phyloP scores from a whole-genome alignment of 2,329 filamentous ascomycete genomes.

The Dactylellina drechsleri region DNA sequence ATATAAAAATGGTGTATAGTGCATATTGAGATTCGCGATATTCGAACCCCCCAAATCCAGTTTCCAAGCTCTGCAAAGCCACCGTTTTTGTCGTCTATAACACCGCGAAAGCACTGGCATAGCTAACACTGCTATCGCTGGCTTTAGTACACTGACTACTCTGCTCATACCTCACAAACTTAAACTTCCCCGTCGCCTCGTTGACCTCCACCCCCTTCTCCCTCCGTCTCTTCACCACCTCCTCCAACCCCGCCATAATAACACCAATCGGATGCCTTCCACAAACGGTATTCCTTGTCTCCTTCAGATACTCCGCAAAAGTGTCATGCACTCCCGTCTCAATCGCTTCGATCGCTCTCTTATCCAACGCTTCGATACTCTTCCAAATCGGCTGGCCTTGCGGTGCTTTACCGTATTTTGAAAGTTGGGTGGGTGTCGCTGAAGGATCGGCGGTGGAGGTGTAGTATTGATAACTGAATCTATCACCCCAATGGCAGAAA shows the following conservation, averaged over 20 bases:
- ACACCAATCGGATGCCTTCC: constrained; percentile 95
- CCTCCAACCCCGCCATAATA: constrained; percentile 86
- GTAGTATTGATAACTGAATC: constrained; percentile 87
- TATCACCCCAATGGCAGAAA: constrained; percentile 93
- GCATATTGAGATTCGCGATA: no score
- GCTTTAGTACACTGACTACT: constrained; percentile 77
- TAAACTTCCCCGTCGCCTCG: constrained; percentile 68
- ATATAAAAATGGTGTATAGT: no score
- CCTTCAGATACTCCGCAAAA: constrained; percentile 75
- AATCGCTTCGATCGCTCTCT: constrained; percentile 84
- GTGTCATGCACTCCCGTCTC: constrained; percentile 76
- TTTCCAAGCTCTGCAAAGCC: not conserved
- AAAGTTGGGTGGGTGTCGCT: constrained; percentile 59
- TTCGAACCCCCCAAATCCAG: not conserved
- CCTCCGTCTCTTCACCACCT: constrained; percentile 62
- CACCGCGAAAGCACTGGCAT: constrained; percentile 89
- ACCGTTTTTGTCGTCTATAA: constrained; percentile 63
- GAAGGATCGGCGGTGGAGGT: constrained; percentile 64
- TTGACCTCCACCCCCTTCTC: constrained; percentile 62
- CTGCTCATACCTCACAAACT: constrained; percentile 85
- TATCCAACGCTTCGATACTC: constrained; percentile 82
- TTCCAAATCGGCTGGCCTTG: constrained; percentile 73
- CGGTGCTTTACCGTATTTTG: constrained; percentile 63
- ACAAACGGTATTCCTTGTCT: constrained; percentile 90
- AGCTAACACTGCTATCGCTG: constrained; percentile 88